Evolutionary conservation across 2,329 filamentous ascomycete genomes (phyloP), one percentile per base, ranked within the genome.

Genomic region (Pezicula neosporulosa): DNA sequence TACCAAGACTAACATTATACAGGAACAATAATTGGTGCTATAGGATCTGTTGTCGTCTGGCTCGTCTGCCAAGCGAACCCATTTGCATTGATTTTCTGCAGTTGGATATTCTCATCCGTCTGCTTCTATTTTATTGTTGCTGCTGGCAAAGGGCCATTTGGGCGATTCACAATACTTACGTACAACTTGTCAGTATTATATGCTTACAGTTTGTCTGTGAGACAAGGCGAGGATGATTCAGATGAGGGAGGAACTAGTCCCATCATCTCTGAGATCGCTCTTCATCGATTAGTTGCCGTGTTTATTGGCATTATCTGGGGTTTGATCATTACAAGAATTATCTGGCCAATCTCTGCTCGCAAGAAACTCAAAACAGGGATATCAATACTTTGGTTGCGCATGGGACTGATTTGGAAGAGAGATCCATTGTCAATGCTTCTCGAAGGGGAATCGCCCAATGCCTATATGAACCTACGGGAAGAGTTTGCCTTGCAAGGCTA

Each of bases 121-220:
- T 94, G 90, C 60, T 96, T 96, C 64, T 96, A 93, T 69, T 85
- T 97, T 63, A 97, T 95, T 58, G 75, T 97, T 48, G 89, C 86
- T 27, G 80, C 85, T 63, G 86, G 87, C 42, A 93, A 93, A 67
- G 92, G 89, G 0, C 91, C 93, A 1, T 87, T 97, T 70, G 93
- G 92, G 39, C 86, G 94, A 47, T 97, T 97, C 66, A 94, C 95
- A 56, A 82, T 97, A 65, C 80, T 99, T 43, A 96, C 93, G 1
- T 99, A 97, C 76, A 99, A 99, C 65, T 85, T 99, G 41, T 93
- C 90, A 16, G 90, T 90, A 7, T 78, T 99, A 3, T 99, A 99
- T 67, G 90, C 92, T 9, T 99, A 97, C 71, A 94, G 89, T 49
- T 77, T 97, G 9, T 87, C 88, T 0, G 86, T 90, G 56, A 81